These are phyloP conservation scores for Globisporangium polare DNA, from an alignment of 352 stramenopile genomes.

Conservation along the genomic window DNA sequence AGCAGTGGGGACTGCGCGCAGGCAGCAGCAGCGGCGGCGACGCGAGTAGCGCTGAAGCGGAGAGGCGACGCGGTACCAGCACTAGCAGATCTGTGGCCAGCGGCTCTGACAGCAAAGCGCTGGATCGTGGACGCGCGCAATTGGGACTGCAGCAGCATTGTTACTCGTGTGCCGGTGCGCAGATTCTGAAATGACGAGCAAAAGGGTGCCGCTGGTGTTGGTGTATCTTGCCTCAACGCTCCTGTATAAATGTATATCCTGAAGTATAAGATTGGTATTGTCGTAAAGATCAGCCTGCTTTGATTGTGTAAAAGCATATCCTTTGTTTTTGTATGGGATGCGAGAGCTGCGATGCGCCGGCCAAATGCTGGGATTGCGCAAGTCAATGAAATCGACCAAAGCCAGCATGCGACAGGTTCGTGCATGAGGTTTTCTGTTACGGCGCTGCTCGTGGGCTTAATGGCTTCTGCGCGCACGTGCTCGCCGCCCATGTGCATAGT, in stretches of 20 bases:
- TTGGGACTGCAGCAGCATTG: not conserved
- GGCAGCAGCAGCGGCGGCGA: not conserved
- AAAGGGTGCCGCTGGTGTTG: not conserved
- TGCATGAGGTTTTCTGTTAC: not conserved
- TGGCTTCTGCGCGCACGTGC: not conserved
- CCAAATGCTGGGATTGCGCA: not conserved
- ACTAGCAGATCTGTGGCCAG: not conserved
- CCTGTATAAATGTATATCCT: not conserved
- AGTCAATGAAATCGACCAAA: not conserved
- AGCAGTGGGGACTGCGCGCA: slow-evolving; percentile 1
- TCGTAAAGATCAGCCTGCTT: not conserved
- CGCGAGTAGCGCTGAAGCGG: not conserved
- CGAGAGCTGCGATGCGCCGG: not conserved
- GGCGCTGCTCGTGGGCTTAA: not conserved
- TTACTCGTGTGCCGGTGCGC: not conserved
- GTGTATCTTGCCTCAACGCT: not conserved
- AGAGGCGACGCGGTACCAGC: not conserved
- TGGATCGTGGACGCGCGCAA: slow-evolving; percentile 8
- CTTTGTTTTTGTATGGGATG: not conserved
- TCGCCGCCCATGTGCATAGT: not conserved
- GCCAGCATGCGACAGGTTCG: slow-evolving; percentile 15
- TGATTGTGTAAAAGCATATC: not conserved
- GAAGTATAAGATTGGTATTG: not conserved
- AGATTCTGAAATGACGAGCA: slow-evolving; percentile 6
- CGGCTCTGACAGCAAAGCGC: not conserved